These are phyloP conservation scores for Annulohypoxylon maeteangense DNA, from an alignment of 495 filamentous ascomycete species.

Conservation along the genomic window DNA sequence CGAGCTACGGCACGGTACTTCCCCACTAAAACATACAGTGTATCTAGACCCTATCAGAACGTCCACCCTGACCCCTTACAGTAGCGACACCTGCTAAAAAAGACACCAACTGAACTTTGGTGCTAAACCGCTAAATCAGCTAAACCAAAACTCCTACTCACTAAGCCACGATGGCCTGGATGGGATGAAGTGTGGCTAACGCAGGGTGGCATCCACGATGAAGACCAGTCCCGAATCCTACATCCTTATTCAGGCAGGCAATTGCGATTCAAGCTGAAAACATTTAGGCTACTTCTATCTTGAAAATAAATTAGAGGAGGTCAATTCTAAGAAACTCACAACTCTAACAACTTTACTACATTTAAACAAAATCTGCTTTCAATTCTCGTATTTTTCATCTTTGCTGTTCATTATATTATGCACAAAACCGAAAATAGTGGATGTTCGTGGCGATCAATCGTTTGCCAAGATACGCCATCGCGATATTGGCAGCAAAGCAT, in stretches of 20 bases:
- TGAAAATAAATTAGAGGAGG: not conserved
- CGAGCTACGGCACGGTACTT: conserved; percentile 4
- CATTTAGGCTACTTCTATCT: not conserved
- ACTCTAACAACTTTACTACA: not conserved
- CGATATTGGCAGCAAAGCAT: conserved; percentile 21
- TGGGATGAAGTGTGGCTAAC: conserved; percentile 32
- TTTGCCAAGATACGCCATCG: conserved; percentile 35
- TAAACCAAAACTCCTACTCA: not conserved
- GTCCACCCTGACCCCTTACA: conserved; percentile 37
- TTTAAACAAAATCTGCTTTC: not conserved
- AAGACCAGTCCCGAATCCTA: not conserved
- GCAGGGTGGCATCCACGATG: conserved; percentile 22
- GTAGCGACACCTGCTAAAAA: conserved; percentile 11
- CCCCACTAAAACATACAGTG: not conserved
- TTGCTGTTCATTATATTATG: conserved; percentile 13
- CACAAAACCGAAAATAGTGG: conserved; percentile 28
- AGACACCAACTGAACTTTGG: conserved; percentile 9
- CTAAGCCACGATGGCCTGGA: conserved; percentile 18
- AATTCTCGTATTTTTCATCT: conserved; percentile 20
- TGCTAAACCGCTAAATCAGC: not conserved
- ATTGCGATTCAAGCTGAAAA: not conserved
- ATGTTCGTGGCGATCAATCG: conserved; percentile 24
- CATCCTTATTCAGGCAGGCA: not conserved
- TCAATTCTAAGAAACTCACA: not conserved
- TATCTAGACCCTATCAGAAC: conserved; percentile 17